Base-by-base conservation (phyloP, 192 early-diverging fungal genomes). In the Bifiguratus adelaidae region DNA sequence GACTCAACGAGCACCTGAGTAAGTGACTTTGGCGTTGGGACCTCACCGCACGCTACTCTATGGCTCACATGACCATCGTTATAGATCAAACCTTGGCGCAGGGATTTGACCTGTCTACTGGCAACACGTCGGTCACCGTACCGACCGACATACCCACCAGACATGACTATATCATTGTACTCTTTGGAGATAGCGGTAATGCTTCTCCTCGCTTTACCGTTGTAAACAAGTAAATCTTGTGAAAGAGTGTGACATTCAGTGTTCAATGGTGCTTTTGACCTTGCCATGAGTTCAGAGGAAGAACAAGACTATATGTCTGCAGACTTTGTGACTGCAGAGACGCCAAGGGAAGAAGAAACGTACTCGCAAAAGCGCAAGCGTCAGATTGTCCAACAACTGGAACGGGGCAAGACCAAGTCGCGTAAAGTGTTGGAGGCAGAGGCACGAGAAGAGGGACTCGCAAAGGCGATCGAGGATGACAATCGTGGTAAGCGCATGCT, bases 401-500 rank as follows among this genome's bases (percentile, higher is more conserved):
- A 51, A 27, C 65, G 62, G 23, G 63, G 51, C 16, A 43, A 67
- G 4, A 63, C 66, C 27, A 74, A 74, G 32, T 50, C 67, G 18
- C 46, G 65, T 0, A 49, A 56, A 15, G 40, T 61, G 3, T 53
- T 65, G 1, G 72, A 74, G 15, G 36, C 60, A 32, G 72, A 74
- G 28, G 67, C 68, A n/a, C 55, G 72, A n/a, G 54, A 70, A 24
- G 34, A 62, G 28, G 72, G 72, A 2, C 35, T 76, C 7, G 24
- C 69, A 12, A 72, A 60, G 13, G 60, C 56, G 27, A 56, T 76
- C 16, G 63, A 60, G 4, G 58, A 57, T 13, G 58, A 64, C 4
- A 75, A 76, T 49, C 69, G 69, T 42, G 74, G 74, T 16, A 70
- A 70, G 70, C 61, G 68, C 13, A 69, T 76, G 63, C 22, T 76